phyloP scores from a whole-genome alignment of 2,329 filamentous ascomycete species.

The Stylonectria norvegica region DNA sequence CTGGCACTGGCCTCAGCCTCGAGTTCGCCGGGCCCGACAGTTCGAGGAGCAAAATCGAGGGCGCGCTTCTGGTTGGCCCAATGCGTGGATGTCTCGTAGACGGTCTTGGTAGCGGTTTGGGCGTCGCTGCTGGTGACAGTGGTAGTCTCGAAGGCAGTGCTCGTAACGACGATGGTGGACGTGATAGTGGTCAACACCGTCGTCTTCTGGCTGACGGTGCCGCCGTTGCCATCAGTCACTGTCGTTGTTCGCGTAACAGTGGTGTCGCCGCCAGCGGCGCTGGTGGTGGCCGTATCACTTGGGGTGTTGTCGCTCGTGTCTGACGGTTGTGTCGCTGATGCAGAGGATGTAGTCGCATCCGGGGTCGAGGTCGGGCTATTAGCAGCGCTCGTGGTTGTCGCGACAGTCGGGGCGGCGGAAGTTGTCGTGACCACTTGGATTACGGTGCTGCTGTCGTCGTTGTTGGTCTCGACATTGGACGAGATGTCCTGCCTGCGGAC shows the following conservation, averaged over 20 bases:
- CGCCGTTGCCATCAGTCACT: slow-evolving; percentile 25
- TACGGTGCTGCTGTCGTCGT: slow-evolving; percentile 7
- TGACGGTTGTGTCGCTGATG: background rate
- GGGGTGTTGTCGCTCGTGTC: background rate
- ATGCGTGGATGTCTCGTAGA: slow-evolving; percentile 34
- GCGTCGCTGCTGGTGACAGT: slow-evolving; percentile 36
- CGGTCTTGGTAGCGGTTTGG: slow-evolving; percentile 34
- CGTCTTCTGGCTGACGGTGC: slow-evolving; percentile 28
- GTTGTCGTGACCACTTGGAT: slow-evolving; percentile 7
- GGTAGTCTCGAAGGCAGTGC: slow-evolving; percentile 34
- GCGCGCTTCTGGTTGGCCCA: slow-evolving; percentile 33
- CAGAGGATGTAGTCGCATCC: slow-evolving; percentile 1
- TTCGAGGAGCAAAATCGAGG: slow-evolving; percentile 28
- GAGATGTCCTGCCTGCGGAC: slow-evolving; percentile 5
- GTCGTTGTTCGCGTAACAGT: slow-evolving; percentile 32
- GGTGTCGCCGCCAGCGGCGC: slow-evolving; percentile 19
- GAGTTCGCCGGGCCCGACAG: slow-evolving; percentile 15
- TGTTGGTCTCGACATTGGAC: slow-evolving; percentile 7
- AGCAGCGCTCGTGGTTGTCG: slow-evolving; percentile 1
- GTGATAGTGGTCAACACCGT: slow-evolving; percentile 30
- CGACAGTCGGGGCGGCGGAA: background rate
- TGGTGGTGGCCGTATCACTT: slow-evolving; percentile 3
- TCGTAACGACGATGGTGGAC: slow-evolving; percentile 34
- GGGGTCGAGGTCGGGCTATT: background rate
- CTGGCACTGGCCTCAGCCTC: slow-evolving; percentile 17